Evolutionary conservation across 1,139 yeast species (phyloP).

Genomic region (Yamadazyma oceani): DNA sequence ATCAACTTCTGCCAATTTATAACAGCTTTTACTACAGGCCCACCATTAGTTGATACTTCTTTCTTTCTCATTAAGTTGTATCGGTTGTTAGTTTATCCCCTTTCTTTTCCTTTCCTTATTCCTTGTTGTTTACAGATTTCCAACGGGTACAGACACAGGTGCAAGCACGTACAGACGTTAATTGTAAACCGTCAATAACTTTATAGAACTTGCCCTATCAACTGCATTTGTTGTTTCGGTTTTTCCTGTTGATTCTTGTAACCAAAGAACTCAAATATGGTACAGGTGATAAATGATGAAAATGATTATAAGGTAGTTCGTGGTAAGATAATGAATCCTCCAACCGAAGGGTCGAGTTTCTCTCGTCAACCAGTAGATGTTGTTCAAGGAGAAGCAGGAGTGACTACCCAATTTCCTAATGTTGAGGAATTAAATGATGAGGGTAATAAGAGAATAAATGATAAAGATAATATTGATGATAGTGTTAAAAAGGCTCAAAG

Average conservation of each 20-base stretch:
- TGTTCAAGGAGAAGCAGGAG: not conserved
- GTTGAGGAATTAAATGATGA: conserved; percentile 1
- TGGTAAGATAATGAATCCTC: conserved; percentile 19
- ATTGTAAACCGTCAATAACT: not conserved
- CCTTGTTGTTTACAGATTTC: not conserved
- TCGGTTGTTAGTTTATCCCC: not conserved
- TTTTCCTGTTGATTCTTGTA: not conserved
- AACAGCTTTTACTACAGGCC: too few relatives aligned
- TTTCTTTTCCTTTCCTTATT: not conserved
- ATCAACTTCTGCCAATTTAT: too few relatives aligned
- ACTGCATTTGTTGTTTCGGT: too few relatives aligned
- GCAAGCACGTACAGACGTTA: not conserved
- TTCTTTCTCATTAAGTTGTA: not conserved
- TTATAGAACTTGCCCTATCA: too few relatives aligned
- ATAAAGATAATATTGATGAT: conserved; percentile 1
- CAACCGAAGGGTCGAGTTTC: conserved; percentile 2
- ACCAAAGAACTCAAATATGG: conserved; percentile 23
- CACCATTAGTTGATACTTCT: not conserved
- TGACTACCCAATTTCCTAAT: conserved; percentile 1
- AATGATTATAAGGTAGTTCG: conserved; percentile 41
- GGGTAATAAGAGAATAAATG: conserved; percentile 4
- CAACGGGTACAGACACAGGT: too few relatives aligned
- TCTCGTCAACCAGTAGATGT: not conserved
- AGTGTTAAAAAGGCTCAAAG: conserved; percentile 6
- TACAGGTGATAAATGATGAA: conserved; percentile 42